These are phyloP conservation scores for Plicaturopsis crispa DNA, from an alignment of 768 basidiomycete genomes.

Conservation along the genomic window DNA sequence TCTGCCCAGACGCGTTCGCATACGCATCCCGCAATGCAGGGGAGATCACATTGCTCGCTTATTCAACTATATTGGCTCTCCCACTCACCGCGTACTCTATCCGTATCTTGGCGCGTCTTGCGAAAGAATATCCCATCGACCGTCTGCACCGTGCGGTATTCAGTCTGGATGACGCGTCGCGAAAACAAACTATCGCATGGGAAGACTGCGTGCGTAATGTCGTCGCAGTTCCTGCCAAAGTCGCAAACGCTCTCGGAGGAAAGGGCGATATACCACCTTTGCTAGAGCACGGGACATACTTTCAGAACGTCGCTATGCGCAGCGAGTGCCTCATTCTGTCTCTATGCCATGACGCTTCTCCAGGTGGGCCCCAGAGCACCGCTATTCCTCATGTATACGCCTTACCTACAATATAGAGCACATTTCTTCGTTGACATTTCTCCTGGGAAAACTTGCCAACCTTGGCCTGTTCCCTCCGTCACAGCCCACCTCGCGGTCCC, in stretches of 20 bases:
- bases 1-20: constrained; percentile 59
- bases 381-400: constrained; percentile 7
- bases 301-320: constrained; percentile 42
- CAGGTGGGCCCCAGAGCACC: constrained; percentile 31
- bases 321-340: constrained; percentile 42
- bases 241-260: constrained; percentile 60
- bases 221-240: constrained; percentile 64
- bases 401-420: constrained; percentile 21
- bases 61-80: constrained; percentile 52
- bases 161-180: constrained; percentile 9
- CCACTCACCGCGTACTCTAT: constrained; percentile 43
- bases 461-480: constrained; percentile 56
- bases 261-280: constrained; percentile 31
- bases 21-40: constrained; percentile 43
- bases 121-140: constrained; percentile 60
- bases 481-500: constrained; percentile 43
- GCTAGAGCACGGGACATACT: constrained; percentile 53
- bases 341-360: constrained; percentile 26
- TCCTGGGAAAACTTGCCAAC: constrained; percentile 61
- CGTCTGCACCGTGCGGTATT: constrained; percentile 52
- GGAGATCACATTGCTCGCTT: constrained; percentile 49
- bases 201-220: constrained; percentile 66
- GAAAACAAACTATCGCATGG: constrained; percentile 44
- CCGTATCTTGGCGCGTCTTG: constrained; percentile 44
- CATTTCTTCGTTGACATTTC: constrained; percentile 36